Percentiles rank a stretch among this genome's conserved stretches.
Evolutionary conservation across 257 asterid genomes (phyloP).

Genomic region (Gentiana dahurica): DNA sequence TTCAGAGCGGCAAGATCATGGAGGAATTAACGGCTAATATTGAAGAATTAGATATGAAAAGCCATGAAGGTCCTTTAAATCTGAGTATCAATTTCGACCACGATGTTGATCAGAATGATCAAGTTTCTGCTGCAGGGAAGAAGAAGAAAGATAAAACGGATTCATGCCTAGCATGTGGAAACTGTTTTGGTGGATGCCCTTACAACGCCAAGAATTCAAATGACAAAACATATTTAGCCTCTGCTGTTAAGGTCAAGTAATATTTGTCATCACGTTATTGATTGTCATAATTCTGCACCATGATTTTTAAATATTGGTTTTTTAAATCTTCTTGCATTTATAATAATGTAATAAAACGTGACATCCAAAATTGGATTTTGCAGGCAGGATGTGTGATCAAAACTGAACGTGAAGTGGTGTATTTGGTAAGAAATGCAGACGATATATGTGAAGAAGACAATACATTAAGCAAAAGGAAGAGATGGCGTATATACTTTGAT

Average conservation of each 20-base stretch:
- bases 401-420: slow-evolving; percentile 46
- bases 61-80: slow-evolving; percentile 15
- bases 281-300: too few species aligned
- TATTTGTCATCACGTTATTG: too few species aligned
- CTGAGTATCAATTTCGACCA: slow-evolving; percentile 24
- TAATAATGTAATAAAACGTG: too few species aligned
- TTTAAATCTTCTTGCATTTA: too few species aligned
- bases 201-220: slow-evolving; percentile 41
- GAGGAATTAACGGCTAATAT: slow-evolving; percentile 11
- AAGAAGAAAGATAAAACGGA: slow-evolving; percentile 11
- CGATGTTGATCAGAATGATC: slow-evolving; percentile 18
- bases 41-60: slow-evolving; percentile 10
- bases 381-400: slow-evolving; percentile 44
- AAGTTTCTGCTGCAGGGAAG: slow-evolving; percentile 6
- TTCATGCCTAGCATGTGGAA: slow-evolving; percentile 50
- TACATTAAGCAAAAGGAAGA: slow-evolving; percentile 2
- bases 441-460: slow-evolving; percentile 7
- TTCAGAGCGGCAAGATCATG: slow-evolving; percentile 31
- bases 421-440: slow-evolving; percentile 25
- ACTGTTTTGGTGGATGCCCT: slow-evolving; percentile 55
- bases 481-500: slow-evolving; percentile 39
- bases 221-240: slow-evolving; percentile 36
- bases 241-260: slow-evolving; percentile 34
- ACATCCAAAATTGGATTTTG: background rate
- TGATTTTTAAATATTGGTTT: too few species aligned